phyloP scores from a whole-genome alignment of 768 basidiomycete species.

The Lactifluus piperatus region DNA sequence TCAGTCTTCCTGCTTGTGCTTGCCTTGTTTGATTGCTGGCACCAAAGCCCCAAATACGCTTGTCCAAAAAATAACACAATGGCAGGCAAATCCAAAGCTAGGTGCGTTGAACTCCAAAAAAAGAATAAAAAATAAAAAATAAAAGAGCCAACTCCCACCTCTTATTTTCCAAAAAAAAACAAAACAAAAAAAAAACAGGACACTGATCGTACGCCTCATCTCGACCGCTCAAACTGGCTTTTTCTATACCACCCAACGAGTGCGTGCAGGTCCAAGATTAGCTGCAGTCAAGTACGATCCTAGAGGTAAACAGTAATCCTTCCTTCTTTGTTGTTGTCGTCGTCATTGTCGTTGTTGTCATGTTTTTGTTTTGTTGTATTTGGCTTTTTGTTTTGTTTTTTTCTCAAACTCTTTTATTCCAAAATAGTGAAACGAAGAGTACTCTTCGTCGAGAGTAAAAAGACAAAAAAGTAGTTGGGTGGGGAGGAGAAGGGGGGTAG shows the following conservation, averaged over 20 bases:
- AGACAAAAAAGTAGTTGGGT: constrained; percentile 42
- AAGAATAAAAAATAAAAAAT: too few relatives aligned
- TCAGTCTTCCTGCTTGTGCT: background rate
- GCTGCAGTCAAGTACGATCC: constrained; percentile 93
- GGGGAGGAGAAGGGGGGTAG: too few relatives aligned
- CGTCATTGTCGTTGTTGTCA: too few relatives aligned
- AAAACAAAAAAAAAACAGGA: constrained; percentile 37
- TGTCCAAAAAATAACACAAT: too few relatives aligned
- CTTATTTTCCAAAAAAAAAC: too few relatives aligned
- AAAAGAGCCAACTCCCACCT: too few relatives aligned
- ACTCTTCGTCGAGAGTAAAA: constrained; percentile 71
- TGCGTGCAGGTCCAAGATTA: constrained; percentile 66
- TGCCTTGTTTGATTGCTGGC: too few relatives aligned
- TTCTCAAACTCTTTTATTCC: too few relatives aligned
- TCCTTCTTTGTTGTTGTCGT: background rate
- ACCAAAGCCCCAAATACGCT: too few relatives aligned
- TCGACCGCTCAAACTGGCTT: constrained; percentile 89
- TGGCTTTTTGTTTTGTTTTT: too few relatives aligned
- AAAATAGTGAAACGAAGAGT: constrained; percentile 71
- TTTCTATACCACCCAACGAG: constrained; percentile 79
- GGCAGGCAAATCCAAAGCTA: constrained; percentile 56
- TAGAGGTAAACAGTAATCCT: constrained; percentile 53
- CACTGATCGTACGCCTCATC: constrained; percentile 77
- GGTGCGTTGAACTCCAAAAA: constrained; percentile 36
- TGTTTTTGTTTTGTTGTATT: background rate